phyloP scores from a whole-genome alignment of 2,329 filamentous ascomycete species.

The Ascochyta lentis region DNA sequence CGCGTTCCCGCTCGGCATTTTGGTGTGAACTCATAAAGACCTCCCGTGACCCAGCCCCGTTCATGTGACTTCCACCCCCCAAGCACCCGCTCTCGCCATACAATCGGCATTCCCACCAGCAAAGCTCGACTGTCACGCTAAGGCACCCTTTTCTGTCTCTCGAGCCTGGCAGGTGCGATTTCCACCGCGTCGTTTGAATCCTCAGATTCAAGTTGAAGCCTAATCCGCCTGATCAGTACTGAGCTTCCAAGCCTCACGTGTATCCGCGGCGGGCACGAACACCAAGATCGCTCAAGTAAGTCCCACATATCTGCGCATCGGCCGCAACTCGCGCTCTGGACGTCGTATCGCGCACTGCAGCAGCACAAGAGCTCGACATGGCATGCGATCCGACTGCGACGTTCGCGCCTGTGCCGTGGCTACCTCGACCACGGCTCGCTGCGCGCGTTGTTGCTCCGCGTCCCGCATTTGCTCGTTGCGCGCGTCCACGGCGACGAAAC shows the following conservation, averaged over 20 bases:
- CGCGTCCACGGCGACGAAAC: conserved; percentile 39
- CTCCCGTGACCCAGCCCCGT: conserved; percentile 17
- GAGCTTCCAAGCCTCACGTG: conserved; percentile 22
- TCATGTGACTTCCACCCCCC: conserved; percentile 17
- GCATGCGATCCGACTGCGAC: conserved; percentile 18
- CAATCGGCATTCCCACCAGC: conserved; percentile 6
- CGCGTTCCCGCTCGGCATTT: conserved; percentile 17
- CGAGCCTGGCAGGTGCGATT: not conserved
- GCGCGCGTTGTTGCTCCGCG: conserved; percentile 28
- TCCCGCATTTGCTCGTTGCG: conserved; percentile 28
- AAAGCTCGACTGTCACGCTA: conserved; percentile 8
- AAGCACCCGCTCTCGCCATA: conserved; percentile 11
- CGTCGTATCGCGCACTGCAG: conserved; percentile 10
- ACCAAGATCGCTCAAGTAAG: conserved; percentile 19
- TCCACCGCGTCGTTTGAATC: not conserved
- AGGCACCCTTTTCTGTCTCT: conserved; percentile 1
- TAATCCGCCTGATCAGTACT: conserved; percentile 13
- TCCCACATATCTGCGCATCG: conserved; percentile 16
- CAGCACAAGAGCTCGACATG: conserved; percentile 1
- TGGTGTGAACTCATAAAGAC: conserved; percentile 19
- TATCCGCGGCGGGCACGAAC: conserved; percentile 20
- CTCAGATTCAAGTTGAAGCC: conserved; percentile 12
- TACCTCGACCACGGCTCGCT: conserved; percentile 22
- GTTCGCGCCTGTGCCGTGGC: conserved; percentile 24
- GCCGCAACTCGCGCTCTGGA: conserved; percentile 11